phyloP scores from a whole-genome alignment of 495 filamentous ascomycete species.

The Xylaria longipes region DNA sequence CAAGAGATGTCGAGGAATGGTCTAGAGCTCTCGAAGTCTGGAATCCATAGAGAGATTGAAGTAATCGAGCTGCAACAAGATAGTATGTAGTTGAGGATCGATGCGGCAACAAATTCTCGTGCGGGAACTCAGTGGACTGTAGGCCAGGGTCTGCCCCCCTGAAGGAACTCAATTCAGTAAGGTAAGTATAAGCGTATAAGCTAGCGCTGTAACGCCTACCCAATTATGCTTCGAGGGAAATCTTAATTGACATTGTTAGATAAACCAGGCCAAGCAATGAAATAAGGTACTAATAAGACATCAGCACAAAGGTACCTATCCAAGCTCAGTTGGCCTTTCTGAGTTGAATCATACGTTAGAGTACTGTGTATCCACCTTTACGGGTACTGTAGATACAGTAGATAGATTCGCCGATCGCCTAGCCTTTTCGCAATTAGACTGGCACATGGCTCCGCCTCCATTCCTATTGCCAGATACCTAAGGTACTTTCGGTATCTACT shows the following conservation, averaged over 20 bases:
- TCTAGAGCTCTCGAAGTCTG: background rate
- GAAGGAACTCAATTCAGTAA: background rate
- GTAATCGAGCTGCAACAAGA: background rate
- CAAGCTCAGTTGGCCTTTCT: background rate
- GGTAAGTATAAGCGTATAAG: background rate
- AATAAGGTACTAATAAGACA: background rate
- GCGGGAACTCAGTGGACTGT: background rate
- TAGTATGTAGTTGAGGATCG: background rate
- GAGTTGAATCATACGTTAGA: background rate
- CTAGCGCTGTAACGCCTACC: background rate
- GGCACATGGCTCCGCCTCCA: no score
- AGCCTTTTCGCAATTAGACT: no score
- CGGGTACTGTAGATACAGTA: no score
- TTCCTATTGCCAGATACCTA: background rate
- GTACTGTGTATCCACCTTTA: no score
- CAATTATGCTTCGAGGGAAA: background rate
- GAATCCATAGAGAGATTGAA: background rate
- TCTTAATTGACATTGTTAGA: background rate
- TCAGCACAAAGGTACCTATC: background rate
- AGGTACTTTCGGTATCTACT: background rate
- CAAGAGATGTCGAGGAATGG: background rate
- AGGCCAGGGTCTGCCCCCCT: background rate
- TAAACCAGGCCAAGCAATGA: background rate
- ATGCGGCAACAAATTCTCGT: background rate
- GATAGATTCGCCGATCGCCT: no score